These are phyloP conservation scores for Sporothrix mexicana DNA, from an alignment of 2,329 filamentous ascomycete genomes.

Conservation along the genomic window DNA sequence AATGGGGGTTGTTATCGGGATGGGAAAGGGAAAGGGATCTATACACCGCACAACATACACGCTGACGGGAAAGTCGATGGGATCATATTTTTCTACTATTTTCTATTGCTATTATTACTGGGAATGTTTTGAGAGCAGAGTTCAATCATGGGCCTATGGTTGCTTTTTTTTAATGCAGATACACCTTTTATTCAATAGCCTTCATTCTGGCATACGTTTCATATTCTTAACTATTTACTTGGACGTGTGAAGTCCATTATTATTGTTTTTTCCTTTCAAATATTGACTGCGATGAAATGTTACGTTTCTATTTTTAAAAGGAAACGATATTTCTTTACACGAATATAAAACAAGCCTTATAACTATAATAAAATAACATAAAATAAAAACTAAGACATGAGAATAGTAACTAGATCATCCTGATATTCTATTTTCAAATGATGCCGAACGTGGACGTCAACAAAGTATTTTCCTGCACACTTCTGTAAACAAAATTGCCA, in stretches of 20 bases:
- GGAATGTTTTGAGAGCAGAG: constrained; percentile 1
- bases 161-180: constrained; percentile 10
- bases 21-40: constrained; percentile 16
- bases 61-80: not conserved
- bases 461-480: not conserved
- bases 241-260: not conserved
- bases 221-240: not conserved
- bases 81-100: not conserved
- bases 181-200: not conserved
- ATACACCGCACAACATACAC: constrained; percentile 14
- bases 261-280: not conserved
- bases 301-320: no score
- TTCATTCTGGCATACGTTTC: not conserved
- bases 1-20: constrained; percentile 1
- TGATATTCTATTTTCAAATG: no score
- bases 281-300: no score
- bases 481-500: not conserved
- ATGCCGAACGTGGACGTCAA: no score
- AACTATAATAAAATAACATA: not conserved
- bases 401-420: no score
- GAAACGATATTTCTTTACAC: no score
- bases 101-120: not conserved
- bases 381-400: not conserved
- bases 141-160: constrained; percentile 20
- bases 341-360: no score